Percentiles rank a stretch among this genome's conserved stretches.
phyloP scores from a whole-genome alignment of 441 rosid species.

The Pelargonium cotyledonis region DNA sequence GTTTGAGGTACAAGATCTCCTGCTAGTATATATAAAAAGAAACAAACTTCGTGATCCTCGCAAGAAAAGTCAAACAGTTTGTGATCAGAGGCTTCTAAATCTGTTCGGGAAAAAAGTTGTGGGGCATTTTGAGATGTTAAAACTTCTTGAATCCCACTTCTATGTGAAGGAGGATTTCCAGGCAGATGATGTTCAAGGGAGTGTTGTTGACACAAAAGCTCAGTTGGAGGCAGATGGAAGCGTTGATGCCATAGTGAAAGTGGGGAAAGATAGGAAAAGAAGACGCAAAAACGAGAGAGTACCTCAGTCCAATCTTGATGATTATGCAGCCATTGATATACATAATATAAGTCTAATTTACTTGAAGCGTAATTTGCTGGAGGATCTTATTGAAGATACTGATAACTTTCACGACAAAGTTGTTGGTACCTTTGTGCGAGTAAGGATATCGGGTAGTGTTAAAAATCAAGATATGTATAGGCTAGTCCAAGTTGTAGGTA shows the following conservation, averaged over 20 bases:
- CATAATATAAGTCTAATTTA: conserved; percentile 77
- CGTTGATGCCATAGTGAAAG: conserved; percentile 24
- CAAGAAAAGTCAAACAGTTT: conserved; percentile 46
- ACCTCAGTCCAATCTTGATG: conserved; percentile 42
- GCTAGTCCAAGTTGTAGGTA: conserved; percentile 96
- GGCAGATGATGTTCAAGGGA: conserved; percentile 28
- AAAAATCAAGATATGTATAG: conserved; percentile 67
- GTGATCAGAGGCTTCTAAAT: conserved; percentile 63
- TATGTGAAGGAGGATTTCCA: conserved; percentile 40
- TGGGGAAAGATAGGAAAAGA: conserved; percentile 41
- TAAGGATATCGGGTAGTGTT: conserved; percentile 55
- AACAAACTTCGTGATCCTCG: conserved; percentile 67
- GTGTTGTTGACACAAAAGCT: conserved; percentile 30
- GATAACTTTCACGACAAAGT: conserved; percentile 69
- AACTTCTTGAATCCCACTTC: conserved; percentile 80
- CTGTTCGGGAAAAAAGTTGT: conserved; percentile 63
- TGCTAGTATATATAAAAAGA: conserved; percentile 58
- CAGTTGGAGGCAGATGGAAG: conserved; percentile 33
- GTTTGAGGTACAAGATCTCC: conserved; percentile 67
- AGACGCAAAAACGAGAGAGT: conserved; percentile 50
- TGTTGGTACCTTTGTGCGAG: conserved; percentile 81
- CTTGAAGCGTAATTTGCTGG: conserved; percentile 62
- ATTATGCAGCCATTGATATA: conserved; percentile 78
- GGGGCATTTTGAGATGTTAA: conserved; percentile 78
- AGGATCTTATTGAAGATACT: conserved; percentile 59